Conservation (phyloP, 1,284 basidiomycete species). For the Caloboletus firmus region DNA sequence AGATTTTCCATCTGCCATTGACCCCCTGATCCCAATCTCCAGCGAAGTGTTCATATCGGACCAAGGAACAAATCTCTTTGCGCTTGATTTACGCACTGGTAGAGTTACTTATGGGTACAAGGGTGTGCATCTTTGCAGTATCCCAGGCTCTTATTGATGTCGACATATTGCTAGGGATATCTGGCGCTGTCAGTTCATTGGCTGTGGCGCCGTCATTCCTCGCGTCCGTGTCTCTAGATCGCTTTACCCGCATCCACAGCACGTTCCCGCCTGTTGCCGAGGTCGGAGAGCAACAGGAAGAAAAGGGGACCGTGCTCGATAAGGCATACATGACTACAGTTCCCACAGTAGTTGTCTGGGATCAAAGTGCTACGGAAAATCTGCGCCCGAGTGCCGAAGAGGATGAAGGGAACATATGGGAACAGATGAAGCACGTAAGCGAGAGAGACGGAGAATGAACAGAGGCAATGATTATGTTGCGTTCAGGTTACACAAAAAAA, state of each 20-base stretch:
- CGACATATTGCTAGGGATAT: constrained; percentile 48
- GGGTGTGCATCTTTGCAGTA: constrained; percentile 42
- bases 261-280: constrained; percentile 55
- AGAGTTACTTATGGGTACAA: constrained; percentile 70
- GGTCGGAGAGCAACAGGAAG: constrained; percentile 53
- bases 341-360: constrained; percentile 65
- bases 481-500: not conserved
- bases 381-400: constrained; percentile 15
- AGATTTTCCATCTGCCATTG: not conserved
- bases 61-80: constrained; percentile 63
- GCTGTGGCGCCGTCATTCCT: constrained; percentile 53
- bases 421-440: constrained; percentile 51
- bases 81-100: constrained; percentile 77
- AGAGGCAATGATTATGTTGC: not conserved
- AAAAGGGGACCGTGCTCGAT: constrained; percentile 66
- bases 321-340: constrained; percentile 68
- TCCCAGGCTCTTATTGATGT: constrained; percentile 4
- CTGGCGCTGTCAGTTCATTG: constrained; percentile 67
- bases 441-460: constrained; percentile 31
- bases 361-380: constrained; percentile 36
- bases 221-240: constrained; percentile 64
- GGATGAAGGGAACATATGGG: constrained; percentile 38
- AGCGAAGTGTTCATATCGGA: constrained; percentile 82
- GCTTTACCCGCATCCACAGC: constrained; percentile 74
- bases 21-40: constrained; percentile 3